Percentiles rank a stretch among this genome's conserved stretches.
phyloP scores from a whole-genome alignment of 1,139 yeast genomes.

The Suhomyces maxii region DNA sequence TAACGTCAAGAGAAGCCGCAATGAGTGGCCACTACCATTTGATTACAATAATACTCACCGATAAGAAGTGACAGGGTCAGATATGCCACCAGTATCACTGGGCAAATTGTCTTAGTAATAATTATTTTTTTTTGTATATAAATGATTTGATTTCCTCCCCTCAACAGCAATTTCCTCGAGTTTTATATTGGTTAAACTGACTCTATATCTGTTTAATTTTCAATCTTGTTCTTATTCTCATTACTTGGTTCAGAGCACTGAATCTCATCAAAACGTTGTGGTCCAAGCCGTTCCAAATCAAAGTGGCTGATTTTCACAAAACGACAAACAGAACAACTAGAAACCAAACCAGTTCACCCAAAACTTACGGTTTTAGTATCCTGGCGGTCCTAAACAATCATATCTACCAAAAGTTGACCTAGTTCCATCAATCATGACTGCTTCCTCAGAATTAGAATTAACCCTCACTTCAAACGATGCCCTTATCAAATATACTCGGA shows the following conservation, averaged over 20 bases:
- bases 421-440: constrained; percentile 1
- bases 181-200: not conserved
- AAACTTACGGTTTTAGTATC: too few relatives aligned
- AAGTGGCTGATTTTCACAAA: not conserved
- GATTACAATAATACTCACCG: too few relatives aligned
- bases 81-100: not conserved
- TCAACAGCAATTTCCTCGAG: not conserved
- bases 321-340: too few relatives aligned
- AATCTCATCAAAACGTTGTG: not conserved
- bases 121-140: too few relatives aligned
- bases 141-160: not conserved
- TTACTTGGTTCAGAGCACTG: not conserved
- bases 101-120: too few relatives aligned
- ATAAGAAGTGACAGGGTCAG: too few relatives aligned
- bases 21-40: not conserved
- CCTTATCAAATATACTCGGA: constrained; percentile 48
- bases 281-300: not conserved
- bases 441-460: constrained; percentile 12
- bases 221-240: not conserved
- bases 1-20: constrained; percentile 12
- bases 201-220: not conserved
- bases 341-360: too few relatives aligned
- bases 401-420: not conserved
- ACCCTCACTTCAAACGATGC: constrained; percentile 20
- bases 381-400: too few relatives aligned